Evolutionary conservation across 2,329 filamentous ascomycete species (phyloP).

Genomic region (Ascochyta koolunga): DNA sequence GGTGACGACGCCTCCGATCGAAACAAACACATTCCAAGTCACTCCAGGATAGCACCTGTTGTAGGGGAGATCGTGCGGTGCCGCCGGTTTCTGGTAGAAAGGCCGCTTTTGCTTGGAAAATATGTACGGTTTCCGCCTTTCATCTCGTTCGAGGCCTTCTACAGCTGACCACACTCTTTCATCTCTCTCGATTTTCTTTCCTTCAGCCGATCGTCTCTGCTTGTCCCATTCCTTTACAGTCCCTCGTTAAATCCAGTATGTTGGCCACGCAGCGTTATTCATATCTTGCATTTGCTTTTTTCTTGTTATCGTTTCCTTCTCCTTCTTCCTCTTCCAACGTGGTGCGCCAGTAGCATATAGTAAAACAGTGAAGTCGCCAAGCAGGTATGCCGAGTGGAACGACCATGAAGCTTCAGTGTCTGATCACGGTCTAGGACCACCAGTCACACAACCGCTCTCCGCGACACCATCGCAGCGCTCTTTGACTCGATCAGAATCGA

Average conservation of each 20-base stretch:
- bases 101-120: neutral
- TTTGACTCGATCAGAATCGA: slow-evolving; percentile 26
- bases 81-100: neutral
- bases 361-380: slow-evolving; percentile 9
- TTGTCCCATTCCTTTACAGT: neutral
- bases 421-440: neutral
- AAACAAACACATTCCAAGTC: neutral
- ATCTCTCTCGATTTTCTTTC: neutral
- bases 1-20: neutral
- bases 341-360: slow-evolving; percentile 7
- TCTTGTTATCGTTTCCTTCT: slow-evolving; percentile 15
- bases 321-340: slow-evolving; percentile 17
- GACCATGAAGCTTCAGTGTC: neutral
- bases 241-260: slow-evolving; percentile 16
- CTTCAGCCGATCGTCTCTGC: neutral
- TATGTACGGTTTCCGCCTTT: neutral
- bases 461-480: slow-evolving; percentile 22
- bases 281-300: slow-evolving; percentile 19
- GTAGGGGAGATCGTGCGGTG: neutral
- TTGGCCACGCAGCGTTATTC: slow-evolving; percentile 22
- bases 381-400: slow-evolving; percentile 10
- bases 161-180: no score
- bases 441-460: slow-evolving; percentile 9
- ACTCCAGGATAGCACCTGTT: neutral
- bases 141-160: no score